Base-by-base conservation (phyloP, 2,329 filamentous ascomycete species). In the Colletotrichum orchidophilum region DNA sequence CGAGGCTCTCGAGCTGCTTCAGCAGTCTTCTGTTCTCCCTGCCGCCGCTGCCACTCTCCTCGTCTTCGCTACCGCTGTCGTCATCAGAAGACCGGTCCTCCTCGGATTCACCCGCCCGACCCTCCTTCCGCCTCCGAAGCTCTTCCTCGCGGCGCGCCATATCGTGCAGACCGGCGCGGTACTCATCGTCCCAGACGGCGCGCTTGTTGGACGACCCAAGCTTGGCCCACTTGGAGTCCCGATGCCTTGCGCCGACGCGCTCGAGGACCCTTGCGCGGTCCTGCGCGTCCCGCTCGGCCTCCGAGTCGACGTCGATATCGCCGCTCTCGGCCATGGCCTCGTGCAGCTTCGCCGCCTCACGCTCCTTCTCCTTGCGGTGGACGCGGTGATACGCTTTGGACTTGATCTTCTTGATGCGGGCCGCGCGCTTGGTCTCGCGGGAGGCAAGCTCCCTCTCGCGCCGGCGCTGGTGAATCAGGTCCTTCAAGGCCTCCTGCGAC, bases 381-480 rank as follows among this genome's bases (percentile, higher is more conserved):
- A 98, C 92, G 54, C 95, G 92, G 66, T 96, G 93, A 80, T 97
- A 99, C 0, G 95, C 90, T 81, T 98, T 99, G 80, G 94, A 97
- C 87, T 99, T 99, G 84, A 99, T 99, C 86, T 98, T 98, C 84
- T 98, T 97, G 83, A 99, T 94, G 27, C 96, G 92, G 83, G 95
- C 97, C 8, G 95, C 90, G 67, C 95, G 92, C 53, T 95, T 92
- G 77, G 97, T 93, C 82, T 98, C 96, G 12, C 95, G 89, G 76
- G 97, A 97, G 74, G 96, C 88, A 8, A 97, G 83, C 77, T 98
- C 96, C 75, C 96, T 88, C 73, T 94, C 91, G 80, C 91, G 91
- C 13, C 96, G 91, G 67, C 96, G 88, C 77, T 95, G 91, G 58
- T 92, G 90, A 66, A 92, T 87, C 27, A 94, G 87, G 58, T 92